Percentiles rank a stretch among this genome's conserved stretches.
phyloP scores from a whole-genome alignment of 257 asterid genomes.

The Solanum etuberosum region DNA sequence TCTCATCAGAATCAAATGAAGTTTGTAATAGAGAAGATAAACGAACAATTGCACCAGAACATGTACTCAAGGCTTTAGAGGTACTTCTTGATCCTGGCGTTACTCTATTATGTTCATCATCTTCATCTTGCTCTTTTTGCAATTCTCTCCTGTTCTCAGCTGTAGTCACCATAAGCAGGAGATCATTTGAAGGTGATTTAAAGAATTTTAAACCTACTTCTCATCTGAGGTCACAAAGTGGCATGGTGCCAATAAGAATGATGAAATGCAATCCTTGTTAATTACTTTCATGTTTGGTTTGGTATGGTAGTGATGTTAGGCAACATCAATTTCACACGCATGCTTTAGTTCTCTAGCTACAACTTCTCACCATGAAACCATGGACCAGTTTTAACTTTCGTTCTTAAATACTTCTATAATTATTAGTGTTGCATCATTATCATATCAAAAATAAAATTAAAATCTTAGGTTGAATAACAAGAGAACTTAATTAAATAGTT shows the following conservation, averaged over 20 bases:
- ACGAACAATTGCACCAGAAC: conserved; percentile 94
- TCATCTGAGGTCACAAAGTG: neutral
- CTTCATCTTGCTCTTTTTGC: neutral
- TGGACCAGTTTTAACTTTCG: neutral
- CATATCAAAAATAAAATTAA: neutral
- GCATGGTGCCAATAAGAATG: neutral
- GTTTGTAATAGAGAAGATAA: conserved; percentile 83
- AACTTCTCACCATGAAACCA: neutral
- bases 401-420: neutral
- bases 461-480: neutral
- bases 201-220: neutral
- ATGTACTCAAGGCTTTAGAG: conserved; percentile 86
- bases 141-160: neutral
- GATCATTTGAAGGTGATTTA: neutral
- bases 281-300: neutral
- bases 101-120: neutral
- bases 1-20: conserved; percentile 95
- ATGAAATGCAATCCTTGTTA: neutral
- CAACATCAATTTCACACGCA: neutral
- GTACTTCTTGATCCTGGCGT: conserved; percentile 20
- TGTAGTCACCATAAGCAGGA: neutral
- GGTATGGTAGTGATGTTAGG: neutral
- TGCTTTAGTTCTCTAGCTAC: neutral
- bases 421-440: neutral
- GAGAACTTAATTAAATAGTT: neutral